phyloP scores from a whole-genome alignment of 352 stramenopile genomes.

The Blastocystis sp. region DNA sequence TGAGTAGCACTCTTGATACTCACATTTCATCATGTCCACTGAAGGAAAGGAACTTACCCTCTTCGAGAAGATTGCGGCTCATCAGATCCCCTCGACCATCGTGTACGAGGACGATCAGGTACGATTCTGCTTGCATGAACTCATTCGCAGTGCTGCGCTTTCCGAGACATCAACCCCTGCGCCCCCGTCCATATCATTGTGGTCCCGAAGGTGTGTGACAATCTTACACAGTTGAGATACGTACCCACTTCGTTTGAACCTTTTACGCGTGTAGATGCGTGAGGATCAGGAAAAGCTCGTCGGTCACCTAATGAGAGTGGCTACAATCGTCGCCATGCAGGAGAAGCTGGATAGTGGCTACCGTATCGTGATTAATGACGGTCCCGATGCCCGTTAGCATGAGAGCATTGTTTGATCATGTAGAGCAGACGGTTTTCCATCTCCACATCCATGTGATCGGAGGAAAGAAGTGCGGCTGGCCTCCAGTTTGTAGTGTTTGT shows the following conservation, averaged over 20 bases:
- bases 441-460: slow-evolving; percentile 57
- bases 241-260: neutral
- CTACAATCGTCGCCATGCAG: slow-evolving; percentile 32
- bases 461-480: slow-evolving; percentile 56
- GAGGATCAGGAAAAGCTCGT: slow-evolving; percentile 51
- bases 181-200: slow-evolving; percentile 54
- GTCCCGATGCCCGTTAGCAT: slow-evolving; percentile 15
- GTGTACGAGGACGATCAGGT: slow-evolving; percentile 53
- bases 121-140: neutral
- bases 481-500: slow-evolving; percentile 51
- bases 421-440: slow-evolving; percentile 54
- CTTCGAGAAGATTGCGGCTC: slow-evolving; percentile 54
- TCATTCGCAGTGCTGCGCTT: slow-evolving; percentile 19
- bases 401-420: neutral
- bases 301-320: slow-evolving; percentile 48
- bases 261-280: slow-evolving; percentile 11
- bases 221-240: slow-evolving; percentile 47
- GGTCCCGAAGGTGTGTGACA: slow-evolving; percentile 40
- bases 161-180: slow-evolving; percentile 52
- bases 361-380: slow-evolving; percentile 54
- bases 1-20: no score
- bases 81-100: slow-evolving; percentile 44
- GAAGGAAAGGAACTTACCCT: slow-evolving; percentile 41
- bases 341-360: slow-evolving; percentile 46
- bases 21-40: no score